phyloP scores from a whole-genome alignment of 2,329 filamentous ascomycete genomes.

The Sordariomycetes sp. region DNA sequence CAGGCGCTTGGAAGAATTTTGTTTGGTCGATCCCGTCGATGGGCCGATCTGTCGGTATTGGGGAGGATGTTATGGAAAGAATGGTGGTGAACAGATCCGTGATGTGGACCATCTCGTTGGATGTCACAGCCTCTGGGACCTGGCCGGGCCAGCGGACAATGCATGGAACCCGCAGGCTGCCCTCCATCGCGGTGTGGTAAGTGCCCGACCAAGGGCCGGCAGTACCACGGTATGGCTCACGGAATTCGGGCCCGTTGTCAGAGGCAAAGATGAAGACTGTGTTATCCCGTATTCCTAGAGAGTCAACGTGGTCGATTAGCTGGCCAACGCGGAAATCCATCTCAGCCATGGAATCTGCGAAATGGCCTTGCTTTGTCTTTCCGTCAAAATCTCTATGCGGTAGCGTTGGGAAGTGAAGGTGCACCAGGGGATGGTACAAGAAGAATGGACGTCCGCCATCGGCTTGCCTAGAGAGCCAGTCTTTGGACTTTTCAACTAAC shows the following conservation, averaged over 20 bases:
- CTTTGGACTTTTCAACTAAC: conserved; percentile 18
- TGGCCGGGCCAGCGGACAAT: conserved; percentile 23
- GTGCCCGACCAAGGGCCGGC: conserved; percentile 24
- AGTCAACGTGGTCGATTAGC: conserved; percentile 19
- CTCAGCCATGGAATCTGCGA: conserved; percentile 22
- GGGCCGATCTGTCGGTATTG: conserved; percentile 14
- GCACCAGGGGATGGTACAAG: conserved; percentile 21
- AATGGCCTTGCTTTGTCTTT: conserved; percentile 17
- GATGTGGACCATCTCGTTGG: conserved; percentile 21
- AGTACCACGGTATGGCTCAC: conserved; percentile 19
- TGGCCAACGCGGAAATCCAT: conserved; percentile 22
- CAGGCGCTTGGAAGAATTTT: conserved; percentile 14
- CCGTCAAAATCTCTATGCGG: conserved; percentile 18
- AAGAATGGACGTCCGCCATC: conserved; percentile 15
- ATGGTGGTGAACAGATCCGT: conserved; percentile 22
- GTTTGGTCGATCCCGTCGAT: conserved; percentile 20
- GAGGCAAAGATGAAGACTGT: conserved; percentile 24
- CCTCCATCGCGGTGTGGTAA: conserved; percentile 25
- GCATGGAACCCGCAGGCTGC: conserved; percentile 21
- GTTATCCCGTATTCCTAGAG: conserved; percentile 16
- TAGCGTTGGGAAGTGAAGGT: conserved; percentile 22
- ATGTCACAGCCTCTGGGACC: conserved; percentile 14
- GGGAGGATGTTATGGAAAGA: conserved; percentile 12
- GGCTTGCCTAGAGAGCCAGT: conserved; percentile 18
- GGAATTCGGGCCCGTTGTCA: conserved; percentile 24